A percentile compares a stretch with the other conserved stretches of the same genome.
Conservation (phyloP, 306 rosid genomes). For the Begonia peltatifolia region DNA sequence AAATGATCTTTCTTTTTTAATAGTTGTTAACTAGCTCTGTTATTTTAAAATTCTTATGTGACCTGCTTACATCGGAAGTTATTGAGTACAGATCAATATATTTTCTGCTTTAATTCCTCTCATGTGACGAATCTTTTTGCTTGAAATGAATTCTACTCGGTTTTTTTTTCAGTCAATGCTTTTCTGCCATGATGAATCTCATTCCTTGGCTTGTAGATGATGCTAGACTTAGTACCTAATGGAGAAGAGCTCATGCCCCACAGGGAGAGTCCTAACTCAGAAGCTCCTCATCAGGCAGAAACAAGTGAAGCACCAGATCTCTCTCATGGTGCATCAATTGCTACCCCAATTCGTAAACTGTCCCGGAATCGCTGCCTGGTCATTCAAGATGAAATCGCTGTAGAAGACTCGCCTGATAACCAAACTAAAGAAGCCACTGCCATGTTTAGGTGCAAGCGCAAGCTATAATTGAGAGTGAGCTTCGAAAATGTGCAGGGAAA, state of each 20-base stretch:
- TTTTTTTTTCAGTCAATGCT: not conserved
- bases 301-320: slow-evolving; percentile 6
- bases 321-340: slow-evolving; percentile 17
- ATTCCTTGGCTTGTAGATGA: slow-evolving; percentile 30
- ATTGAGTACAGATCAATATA: not conserved
- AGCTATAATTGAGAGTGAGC: slow-evolving; percentile 11
- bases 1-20: too few species aligned
- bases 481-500: too few species aligned
- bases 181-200: not conserved
- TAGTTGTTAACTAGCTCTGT: too few species aligned
- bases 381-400: slow-evolving; percentile 34
- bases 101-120: not conserved
- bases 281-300: slow-evolving; percentile 13
- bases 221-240: slow-evolving; percentile 39
- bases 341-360: slow-evolving; percentile 53
- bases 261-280: slow-evolving; percentile 17
- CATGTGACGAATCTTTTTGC: not conserved
- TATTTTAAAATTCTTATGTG: too few species aligned
- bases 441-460: slow-evolving; percentile 36
- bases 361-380: slow-evolving; percentile 48
- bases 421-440: slow-evolving; percentile 17
- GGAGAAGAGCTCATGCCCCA: slow-evolving; percentile 68
- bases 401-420: slow-evolving; percentile 38
- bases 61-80: not conserved
- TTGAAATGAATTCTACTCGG: not conserved